A percentile compares a stretch with the other conserved stretches of the same genome.
Conservation (phyloP, 345 rosid genomes). For the Clarkia xantiana region DNA sequence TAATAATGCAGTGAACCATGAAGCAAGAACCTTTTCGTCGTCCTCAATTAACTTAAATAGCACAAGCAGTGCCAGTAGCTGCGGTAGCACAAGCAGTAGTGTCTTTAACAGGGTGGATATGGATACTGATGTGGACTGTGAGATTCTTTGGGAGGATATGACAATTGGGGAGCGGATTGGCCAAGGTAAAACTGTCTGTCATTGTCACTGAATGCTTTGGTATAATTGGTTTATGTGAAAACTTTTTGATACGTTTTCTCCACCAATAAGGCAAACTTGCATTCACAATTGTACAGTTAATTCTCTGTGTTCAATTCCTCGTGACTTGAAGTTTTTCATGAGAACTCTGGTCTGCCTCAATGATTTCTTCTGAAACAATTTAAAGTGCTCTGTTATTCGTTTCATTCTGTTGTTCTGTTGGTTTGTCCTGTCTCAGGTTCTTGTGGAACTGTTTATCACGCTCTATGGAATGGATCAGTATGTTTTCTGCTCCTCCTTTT, state of each 20-base stretch:
- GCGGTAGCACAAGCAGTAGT: slow-evolving; percentile 75
- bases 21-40: slow-evolving; percentile 53
- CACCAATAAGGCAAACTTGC: too few relatives aligned
- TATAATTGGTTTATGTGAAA: too few relatives aligned
- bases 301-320: too few relatives aligned
- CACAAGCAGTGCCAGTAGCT: slow-evolving; percentile 88
- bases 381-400: too few relatives aligned
- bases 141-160: slow-evolving; percentile 91
- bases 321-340: too few relatives aligned
- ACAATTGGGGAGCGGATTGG: slow-evolving; percentile 75
- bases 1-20: slow-evolving; percentile 39
- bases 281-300: too few relatives aligned
- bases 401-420: slow-evolving; percentile 15
- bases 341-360: too few relatives aligned
- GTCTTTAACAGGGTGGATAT: slow-evolving; percentile 59
- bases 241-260: too few relatives aligned
- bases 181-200: slow-evolving; percentile 44
- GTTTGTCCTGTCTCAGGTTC: slow-evolving; percentile 44
- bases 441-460: slow-evolving; percentile 94
- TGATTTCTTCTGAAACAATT: too few relatives aligned
- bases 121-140: slow-evolving; percentile 70
- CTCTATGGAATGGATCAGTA: slow-evolving; percentile 99
- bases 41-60: slow-evolving; percentile 71
- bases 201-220: too few relatives aligned
- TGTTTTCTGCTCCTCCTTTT: slow-evolving; percentile 38